Base-by-base conservation (phyloP, 2,329 filamentous ascomycete species). In the Trichophyton verrucosum region DNA sequence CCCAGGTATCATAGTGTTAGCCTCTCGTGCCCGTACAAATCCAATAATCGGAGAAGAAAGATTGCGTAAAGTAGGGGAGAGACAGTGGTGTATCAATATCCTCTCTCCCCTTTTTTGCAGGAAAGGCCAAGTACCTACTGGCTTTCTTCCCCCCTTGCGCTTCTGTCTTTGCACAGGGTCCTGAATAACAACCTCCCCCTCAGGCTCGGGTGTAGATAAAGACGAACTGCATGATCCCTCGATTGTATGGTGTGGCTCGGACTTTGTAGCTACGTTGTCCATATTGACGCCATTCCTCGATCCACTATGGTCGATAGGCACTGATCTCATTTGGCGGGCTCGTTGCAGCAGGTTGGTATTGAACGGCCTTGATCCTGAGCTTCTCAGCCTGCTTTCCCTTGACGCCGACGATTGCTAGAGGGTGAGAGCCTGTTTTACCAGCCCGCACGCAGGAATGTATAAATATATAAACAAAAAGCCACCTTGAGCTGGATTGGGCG, bases 91-190 rank as follows among this genome's bases (percentile, higher is more conserved):
- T 56, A 40, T 13, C 9, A 60, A 56, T 57, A 66, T 61, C 68
- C 67, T n/a, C 13, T 13, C 47, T n/a, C 27, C 49, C 49, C 49
- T 33, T n/a, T 24, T 24, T 44, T n/a, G 6, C 4, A 44, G 49
- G 49, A 20, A 53, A 53, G 27, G 49, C 22, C 22, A 53, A n/a
- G 22, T 53, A 81, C 84, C 75, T 85, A 97, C 94, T 71, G 94
- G 94, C 80, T 97, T 99, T 71, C 94, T 86, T 64, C 94, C 94
- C 71, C 94, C 94, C 80, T 99, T 99, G 71, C 94, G 86, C 81
- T 99, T 99, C 72, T 91, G 91, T 57, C 74, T 75, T 66, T 77
- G 76, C 60, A 73, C 70, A n/a, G 73, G 69, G 62, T 78, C 76
- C 64, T 74, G 75, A 11, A 67, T 71, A 59, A 74, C 66, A 38